phyloP scores from a whole-genome alignment of 495 filamentous ascomycete genomes.

The Venustampulla echinocandica region DNA sequence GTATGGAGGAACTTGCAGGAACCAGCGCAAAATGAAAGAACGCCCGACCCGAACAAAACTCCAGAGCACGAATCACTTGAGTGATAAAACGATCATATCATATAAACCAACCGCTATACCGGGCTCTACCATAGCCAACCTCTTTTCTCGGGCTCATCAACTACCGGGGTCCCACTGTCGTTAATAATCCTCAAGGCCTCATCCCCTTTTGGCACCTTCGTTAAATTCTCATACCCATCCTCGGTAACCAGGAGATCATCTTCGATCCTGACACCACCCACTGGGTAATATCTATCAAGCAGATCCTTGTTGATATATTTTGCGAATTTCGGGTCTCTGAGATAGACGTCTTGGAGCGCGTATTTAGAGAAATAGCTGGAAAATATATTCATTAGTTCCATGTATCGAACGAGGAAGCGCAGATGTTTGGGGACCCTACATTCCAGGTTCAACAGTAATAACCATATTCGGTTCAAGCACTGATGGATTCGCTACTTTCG shows the following conservation, averaged over 20 bases:
- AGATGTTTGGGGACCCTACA: slow-evolving; percentile 28
- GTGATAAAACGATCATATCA: too few species aligned
- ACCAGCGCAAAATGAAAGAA: too few species aligned
- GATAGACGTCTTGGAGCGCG: slow-evolving; percentile 53
- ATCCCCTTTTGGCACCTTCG: slow-evolving; percentile 70
- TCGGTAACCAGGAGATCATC: slow-evolving; percentile 80
- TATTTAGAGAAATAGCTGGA: slow-evolving; percentile 52
- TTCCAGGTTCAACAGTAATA: slow-evolving; percentile 80
- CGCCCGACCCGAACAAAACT: too few species aligned
- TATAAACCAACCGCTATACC: neutral
- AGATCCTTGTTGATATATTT: slow-evolving; percentile 66
- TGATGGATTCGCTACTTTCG: slow-evolving; percentile 61
- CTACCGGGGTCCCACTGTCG: too few species aligned
- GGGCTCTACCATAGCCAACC: neutral
- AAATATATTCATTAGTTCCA: slow-evolving; percentile 19
- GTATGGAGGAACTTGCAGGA: too few species aligned
- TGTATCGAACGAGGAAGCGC: neutral
- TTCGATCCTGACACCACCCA: slow-evolving; percentile 88
- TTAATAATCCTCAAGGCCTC: slow-evolving; percentile 58
- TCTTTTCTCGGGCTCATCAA: neutral
- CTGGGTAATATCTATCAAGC: slow-evolving; percentile 60
- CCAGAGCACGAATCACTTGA: too few species aligned
- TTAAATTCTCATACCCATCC: slow-evolving; percentile 73
- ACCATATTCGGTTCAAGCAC: slow-evolving; percentile 76
- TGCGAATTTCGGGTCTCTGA: slow-evolving; percentile 50